These are phyloP conservation scores for Pyrenophora teres DNA, from an alignment of 2,329 filamentous ascomycete species.

Conservation along the genomic window DNA sequence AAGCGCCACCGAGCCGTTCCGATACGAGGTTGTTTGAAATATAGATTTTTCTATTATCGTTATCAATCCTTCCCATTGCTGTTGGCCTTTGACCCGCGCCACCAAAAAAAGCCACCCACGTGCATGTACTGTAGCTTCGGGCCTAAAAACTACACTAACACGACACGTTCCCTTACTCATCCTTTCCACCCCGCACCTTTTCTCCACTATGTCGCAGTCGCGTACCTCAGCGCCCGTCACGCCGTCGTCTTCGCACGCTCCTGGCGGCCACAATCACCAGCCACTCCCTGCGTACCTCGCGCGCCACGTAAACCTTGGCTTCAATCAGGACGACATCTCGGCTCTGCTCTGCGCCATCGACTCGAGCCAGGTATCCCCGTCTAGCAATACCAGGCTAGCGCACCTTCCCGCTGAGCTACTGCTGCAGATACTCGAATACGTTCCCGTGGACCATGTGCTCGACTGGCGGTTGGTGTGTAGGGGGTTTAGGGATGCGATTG, in stretches of 20 bases:
- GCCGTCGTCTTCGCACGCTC: too few species aligned
- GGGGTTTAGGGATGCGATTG: conserved; percentile 40
- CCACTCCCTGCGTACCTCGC: conserved; percentile 29
- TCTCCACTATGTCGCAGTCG: conserved; percentile 11
- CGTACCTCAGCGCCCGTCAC: not conserved
- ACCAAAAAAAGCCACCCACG: not conserved
- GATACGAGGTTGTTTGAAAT: too few species aligned
- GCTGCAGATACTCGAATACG: conserved; percentile 31
- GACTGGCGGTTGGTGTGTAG: conserved; percentile 38
- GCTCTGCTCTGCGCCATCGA: conserved; percentile 38
- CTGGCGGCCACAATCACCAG: not conserved
- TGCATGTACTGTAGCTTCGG: not conserved
- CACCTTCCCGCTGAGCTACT: conserved; percentile 41
- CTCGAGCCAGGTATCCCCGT: conserved; percentile 26
- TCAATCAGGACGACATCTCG: conserved; percentile 31
- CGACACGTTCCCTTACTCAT: not conserved
- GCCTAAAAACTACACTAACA: conserved; percentile 7
- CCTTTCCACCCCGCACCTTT: not conserved
- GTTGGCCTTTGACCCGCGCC: not conserved
- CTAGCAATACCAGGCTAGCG: conserved; percentile 7
- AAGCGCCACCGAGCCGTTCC: too few species aligned
- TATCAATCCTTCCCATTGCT: too few species aligned
- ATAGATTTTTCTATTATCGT: too few species aligned
- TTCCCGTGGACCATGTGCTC: conserved; percentile 35
- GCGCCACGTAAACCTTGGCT: conserved; percentile 31